Conservation (phyloP, 495 filamentous ascomycete species). For the Astrocystis sublimbata region DNA sequence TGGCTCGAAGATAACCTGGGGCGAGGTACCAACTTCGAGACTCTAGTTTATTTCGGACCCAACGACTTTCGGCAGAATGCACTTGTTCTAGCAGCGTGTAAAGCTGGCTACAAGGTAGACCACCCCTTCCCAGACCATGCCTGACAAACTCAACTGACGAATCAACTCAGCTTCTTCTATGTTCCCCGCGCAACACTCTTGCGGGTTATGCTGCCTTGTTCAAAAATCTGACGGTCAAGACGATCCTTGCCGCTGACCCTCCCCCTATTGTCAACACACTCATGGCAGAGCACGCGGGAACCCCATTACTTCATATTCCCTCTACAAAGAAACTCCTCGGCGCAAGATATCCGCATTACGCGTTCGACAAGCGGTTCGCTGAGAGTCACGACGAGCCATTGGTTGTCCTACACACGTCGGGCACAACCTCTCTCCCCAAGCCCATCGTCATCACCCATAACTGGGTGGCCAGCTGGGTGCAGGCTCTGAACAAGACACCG, state of each 20-base stretch:
- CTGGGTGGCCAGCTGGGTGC: conserved; percentile 29
- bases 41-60: conserved; percentile 23
- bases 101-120: conserved; percentile 24
- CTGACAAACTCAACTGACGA: not conserved
- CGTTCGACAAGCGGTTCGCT: conserved; percentile 9
- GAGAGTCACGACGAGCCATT: conserved; percentile 25
- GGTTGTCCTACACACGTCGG: conserved; percentile 48
- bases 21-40: not conserved
- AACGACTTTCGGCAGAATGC: conserved; percentile 27
- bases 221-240: not conserved
- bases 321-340: not conserved
- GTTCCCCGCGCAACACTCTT: conserved; percentile 16
- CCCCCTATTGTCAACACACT: not conserved
- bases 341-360: not conserved
- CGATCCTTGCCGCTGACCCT: not conserved
- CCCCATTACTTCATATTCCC: not conserved
- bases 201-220: not conserved
- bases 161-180: conserved; percentile 7
- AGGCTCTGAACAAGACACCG: conserved; percentile 35
- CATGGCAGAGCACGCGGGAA: not conserved
- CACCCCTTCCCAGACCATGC: not conserved
- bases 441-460: conserved; percentile 40
- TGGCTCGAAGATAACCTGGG: conserved; percentile 41
- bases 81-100: conserved; percentile 17
- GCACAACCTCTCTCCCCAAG: conserved; percentile 47